These are phyloP conservation scores for Teunomyces cretensis DNA, from an alignment of 805 yeast genomes.

Conservation along the genomic window DNA sequence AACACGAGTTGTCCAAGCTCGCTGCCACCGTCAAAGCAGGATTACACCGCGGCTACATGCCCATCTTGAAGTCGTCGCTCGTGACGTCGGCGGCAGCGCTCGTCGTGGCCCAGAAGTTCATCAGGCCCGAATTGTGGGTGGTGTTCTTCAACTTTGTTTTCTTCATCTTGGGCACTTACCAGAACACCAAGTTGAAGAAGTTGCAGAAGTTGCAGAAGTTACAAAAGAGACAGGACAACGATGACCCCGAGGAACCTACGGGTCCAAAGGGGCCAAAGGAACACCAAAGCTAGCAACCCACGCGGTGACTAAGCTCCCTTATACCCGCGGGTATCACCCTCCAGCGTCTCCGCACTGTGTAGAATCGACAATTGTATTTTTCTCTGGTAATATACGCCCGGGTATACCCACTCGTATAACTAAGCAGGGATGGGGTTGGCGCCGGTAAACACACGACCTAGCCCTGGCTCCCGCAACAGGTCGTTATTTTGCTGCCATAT, in stretches of 20 bases:
- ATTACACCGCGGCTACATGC: slow-evolving; percentile 42
- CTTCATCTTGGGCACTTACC: slow-evolving; percentile 60
- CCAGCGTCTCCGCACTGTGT: no score
- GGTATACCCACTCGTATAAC: no score
- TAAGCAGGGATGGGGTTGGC: no score
- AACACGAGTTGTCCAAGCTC: slow-evolving; percentile 11
- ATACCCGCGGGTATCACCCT: no score
- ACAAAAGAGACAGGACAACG: slow-evolving; percentile 8
- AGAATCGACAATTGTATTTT: no score
- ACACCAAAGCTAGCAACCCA: no score
- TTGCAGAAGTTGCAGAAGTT: slow-evolving; percentile 17
- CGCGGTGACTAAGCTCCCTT: no score
- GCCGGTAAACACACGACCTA: no score
- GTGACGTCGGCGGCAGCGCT: slow-evolving; percentile 53
- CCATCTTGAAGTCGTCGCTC: slow-evolving; percentile 53
- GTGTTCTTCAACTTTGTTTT: slow-evolving; percentile 59
- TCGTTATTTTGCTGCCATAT: no score
- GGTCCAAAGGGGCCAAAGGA: no score
- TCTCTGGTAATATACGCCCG: no score
- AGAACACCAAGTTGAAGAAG: slow-evolving; percentile 54
- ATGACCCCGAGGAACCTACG: slow-evolving; percentile 5
- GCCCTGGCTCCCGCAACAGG: no score
- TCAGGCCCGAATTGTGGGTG: slow-evolving; percentile 63
- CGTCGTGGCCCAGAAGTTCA: slow-evolving; percentile 54
- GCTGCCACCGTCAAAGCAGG: slow-evolving; percentile 25